Percentiles rank a stretch among this genome's conserved stretches.
These are phyloP conservation scores for Aspergillus sp. DNA, from an alignment of 2,329 filamentous ascomycete genomes.

Conservation along the genomic window DNA sequence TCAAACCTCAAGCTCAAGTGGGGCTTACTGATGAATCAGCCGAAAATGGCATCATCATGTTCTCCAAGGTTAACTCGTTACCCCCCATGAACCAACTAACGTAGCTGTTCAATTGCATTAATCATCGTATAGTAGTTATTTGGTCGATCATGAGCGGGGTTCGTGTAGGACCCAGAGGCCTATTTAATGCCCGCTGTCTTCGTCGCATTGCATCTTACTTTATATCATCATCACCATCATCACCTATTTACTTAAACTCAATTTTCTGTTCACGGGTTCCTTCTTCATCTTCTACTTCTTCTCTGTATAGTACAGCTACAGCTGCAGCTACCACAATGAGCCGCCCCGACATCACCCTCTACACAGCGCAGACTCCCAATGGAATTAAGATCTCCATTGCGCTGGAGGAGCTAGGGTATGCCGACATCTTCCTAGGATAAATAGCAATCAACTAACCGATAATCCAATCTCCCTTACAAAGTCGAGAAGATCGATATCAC, in stretches of 20 bases:
- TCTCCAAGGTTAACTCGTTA: too few species aligned
- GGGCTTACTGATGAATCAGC: background rate
- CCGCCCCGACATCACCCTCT: constrained; percentile 70
- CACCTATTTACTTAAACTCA: background rate
- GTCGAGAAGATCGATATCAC: constrained; percentile 69
- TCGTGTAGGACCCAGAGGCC: too few species aligned
- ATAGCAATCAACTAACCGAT: constrained; percentile 18
- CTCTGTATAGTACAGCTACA: background rate
- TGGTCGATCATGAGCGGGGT: background rate
- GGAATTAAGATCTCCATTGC: constrained; percentile 87
- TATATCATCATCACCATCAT: too few species aligned
- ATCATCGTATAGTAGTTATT: background rate
- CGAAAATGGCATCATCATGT: constrained; percentile 6
- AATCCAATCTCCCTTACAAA: constrained; percentile 69
- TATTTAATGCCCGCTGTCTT: too few species aligned
- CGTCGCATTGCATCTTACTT: too few species aligned
- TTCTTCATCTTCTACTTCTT: too few species aligned
- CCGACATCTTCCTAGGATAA: background rate
- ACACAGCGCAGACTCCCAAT: constrained; percentile 82
- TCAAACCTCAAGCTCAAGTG: constrained; percentile 2
- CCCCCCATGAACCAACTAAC: too few species aligned
- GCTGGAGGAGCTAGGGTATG: constrained; percentile 74
- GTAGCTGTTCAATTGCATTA: too few species aligned
- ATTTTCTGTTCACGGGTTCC: background rate
- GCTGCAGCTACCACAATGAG: constrained; percentile 26